Evolutionary conservation across 2,329 filamentous ascomycete species (phyloP).

Genomic region (Microsporum ferrugineum): DNA sequence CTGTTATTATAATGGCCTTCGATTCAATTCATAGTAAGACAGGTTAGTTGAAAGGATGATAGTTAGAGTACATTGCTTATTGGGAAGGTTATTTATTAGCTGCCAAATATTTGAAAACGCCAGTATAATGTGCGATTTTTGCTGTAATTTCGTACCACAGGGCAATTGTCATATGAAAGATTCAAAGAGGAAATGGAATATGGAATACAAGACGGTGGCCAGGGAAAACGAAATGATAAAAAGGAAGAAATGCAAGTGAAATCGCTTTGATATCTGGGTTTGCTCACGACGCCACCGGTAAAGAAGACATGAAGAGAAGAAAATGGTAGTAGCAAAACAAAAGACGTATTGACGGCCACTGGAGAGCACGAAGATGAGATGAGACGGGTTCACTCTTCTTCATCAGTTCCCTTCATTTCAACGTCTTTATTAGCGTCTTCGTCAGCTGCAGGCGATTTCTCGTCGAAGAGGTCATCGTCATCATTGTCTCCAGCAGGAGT

Average conservation of each 20-base stretch:
- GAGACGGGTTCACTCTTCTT: slow-evolving; percentile 12
- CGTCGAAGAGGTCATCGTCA: slow-evolving; percentile 30
- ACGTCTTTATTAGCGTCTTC: slow-evolving; percentile 21
- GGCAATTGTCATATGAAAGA: neutral
- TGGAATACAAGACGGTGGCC: neutral
- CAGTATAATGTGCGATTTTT: neutral
- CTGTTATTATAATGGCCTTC: neutral
- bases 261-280: neutral
- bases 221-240: neutral
- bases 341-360: neutral
- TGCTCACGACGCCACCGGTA: neutral
- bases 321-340: neutral
- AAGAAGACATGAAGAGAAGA: neutral
- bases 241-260: neutral
- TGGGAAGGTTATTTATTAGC: neutral
- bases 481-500: slow-evolving; percentile 16
- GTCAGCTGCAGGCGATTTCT: slow-evolving; percentile 19
- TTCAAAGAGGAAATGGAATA: neutral
- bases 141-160: neutral
- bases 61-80: neutral
- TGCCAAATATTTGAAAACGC: neutral
- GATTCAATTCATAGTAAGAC: neutral
- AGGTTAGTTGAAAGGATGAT: neutral
- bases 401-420: slow-evolving; percentile 28
- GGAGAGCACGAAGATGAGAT: neutral